Conservation (phyloP, 2,329 filamentous ascomycete genomes). For the Colletotrichum camelliae region DNA sequence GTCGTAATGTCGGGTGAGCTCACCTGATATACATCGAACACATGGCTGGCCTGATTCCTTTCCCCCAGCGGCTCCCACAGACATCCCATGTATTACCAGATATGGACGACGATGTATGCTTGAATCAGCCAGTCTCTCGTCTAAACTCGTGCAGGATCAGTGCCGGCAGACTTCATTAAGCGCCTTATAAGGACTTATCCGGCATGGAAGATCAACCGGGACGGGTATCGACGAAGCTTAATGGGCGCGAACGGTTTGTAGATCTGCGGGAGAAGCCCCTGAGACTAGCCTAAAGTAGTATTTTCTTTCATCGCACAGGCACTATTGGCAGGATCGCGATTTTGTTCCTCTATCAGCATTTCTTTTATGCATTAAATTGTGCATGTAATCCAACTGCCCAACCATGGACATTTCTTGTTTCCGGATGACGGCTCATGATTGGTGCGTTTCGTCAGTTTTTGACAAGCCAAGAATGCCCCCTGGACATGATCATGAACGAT, state of each 20-base stretch:
- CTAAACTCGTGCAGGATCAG: neutral
- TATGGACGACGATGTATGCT: neutral
- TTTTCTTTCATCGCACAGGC: neutral
- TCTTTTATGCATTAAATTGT: neutral
- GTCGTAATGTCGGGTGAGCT: neutral
- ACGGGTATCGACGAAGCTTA: neutral
- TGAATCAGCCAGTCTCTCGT: neutral
- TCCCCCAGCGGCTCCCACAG: neutral
- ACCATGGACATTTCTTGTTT: neutral
- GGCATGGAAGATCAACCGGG: neutral
- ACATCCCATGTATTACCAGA: neutral
- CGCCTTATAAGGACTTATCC: neutral
- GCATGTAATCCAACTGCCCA: neutral
- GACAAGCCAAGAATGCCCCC: neutral
- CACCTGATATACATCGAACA: neutral
- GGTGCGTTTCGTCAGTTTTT: neutral
- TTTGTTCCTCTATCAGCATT: neutral
- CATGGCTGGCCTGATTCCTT: neutral
- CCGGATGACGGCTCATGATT: neutral
- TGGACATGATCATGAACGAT: neutral
- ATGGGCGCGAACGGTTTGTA: neutral
- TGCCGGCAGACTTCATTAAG: neutral
- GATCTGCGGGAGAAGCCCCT: neutral
- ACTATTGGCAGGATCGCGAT: neutral
- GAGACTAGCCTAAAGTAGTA: neutral